Percentiles rank a stretch among this genome's conserved stretches.
Evolutionary conservation across 345 rosid species (phyloP).

Genomic region (Litchi chinensis): DNA sequence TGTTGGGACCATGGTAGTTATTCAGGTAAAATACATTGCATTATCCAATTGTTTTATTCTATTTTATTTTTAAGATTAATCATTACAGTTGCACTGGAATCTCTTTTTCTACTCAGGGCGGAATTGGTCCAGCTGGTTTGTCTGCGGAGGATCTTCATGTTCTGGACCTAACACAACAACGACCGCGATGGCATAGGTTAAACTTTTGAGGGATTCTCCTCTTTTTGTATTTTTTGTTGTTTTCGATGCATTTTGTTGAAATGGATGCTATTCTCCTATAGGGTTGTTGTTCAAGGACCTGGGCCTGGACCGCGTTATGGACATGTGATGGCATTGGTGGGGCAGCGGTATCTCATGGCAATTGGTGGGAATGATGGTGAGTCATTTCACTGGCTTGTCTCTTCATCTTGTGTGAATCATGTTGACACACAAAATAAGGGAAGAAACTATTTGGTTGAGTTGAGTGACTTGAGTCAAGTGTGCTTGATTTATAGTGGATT

Average conservation of each 20-base stretch:
- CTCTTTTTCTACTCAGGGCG: conserved; percentile 63
- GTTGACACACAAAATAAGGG: background rate
- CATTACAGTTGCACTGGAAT: conserved; percentile 13
- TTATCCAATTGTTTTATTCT: background rate
- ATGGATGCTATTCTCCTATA: conserved; percentile 34
- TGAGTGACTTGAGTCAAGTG: background rate
- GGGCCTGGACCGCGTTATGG: conserved; percentile 99
- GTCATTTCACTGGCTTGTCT: conserved; percentile 17
- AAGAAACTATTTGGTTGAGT: background rate
- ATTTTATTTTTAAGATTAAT: background rate
- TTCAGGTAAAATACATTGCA: conserved; percentile 63
- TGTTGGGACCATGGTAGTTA: conserved; percentile 99
- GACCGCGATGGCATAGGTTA: conserved; percentile 98
- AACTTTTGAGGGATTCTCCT: conserved; percentile 19
- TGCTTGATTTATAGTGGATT: conserved; percentile 13
- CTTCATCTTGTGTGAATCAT: conserved; percentile 14
- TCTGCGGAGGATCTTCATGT: conserved; percentile 99
- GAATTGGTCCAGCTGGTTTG: conserved; percentile 98
- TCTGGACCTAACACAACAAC: conserved; percentile 93
- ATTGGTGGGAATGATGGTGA: conserved; percentile 99
- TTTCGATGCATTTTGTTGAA: conserved; percentile 20
- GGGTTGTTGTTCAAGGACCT: conserved; percentile 99
- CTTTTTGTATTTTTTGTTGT: conserved; percentile 6
- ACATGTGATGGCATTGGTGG: conserved; percentile 99
- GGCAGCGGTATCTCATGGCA: conserved; percentile 99